Conservation (phyloP, 768 basidiomycete genomes). For the Boletales sp. region DNA sequence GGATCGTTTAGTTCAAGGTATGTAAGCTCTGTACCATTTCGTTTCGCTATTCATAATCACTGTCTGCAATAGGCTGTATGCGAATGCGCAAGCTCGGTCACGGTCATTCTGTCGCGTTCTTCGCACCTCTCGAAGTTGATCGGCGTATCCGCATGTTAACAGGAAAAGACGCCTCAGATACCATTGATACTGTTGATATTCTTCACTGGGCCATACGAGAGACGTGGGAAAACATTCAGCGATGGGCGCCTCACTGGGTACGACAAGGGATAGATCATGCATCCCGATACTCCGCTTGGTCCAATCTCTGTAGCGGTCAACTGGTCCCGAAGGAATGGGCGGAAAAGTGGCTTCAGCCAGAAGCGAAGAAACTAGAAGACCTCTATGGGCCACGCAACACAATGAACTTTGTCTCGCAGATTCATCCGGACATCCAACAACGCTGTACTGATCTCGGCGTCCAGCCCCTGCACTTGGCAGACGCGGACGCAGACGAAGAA, state of each 20-base stretch:
- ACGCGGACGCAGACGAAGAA: slow-evolving; percentile 7
- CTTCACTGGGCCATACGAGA: background rate
- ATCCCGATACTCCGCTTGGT: background rate
- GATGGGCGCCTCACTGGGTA: too few relatives aligned
- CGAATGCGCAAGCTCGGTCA: background rate
- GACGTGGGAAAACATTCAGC: too few relatives aligned
- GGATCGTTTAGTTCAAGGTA: too few relatives aligned
- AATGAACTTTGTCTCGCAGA: background rate
- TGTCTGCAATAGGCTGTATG: background rate
- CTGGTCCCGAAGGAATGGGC: background rate
- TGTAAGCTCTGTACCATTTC: background rate
- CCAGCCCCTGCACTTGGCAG: background rate
- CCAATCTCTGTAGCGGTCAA: background rate
- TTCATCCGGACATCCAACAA: background rate
- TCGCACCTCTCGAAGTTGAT: background rate
- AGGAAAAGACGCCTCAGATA: background rate
- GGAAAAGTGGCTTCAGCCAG: too few relatives aligned
- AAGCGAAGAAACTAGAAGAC: background rate
- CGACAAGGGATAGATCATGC: too few relatives aligned
- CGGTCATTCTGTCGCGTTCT: background rate
- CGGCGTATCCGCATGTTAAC: background rate
- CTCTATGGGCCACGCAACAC: background rate
- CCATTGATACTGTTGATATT: background rate
- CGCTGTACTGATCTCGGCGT: slow-evolving; percentile 6
- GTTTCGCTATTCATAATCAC: background rate